These are phyloP conservation scores for Mortierella sp. DNA, from an alignment of 371 early-diverging fungal species.

Conservation along the genomic window DNA sequence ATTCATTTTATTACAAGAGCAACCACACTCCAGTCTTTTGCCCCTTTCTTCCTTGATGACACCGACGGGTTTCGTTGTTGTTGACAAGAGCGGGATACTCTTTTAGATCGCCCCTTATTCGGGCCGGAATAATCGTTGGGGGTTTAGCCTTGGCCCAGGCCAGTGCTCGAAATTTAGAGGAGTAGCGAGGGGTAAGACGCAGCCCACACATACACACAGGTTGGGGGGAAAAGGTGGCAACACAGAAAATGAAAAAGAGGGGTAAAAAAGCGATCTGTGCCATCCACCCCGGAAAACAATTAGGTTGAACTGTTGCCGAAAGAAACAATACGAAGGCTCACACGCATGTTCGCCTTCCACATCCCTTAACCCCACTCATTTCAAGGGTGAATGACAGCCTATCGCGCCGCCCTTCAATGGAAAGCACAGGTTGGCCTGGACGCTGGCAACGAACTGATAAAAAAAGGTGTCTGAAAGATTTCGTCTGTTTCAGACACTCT, in stretches of 20 bases:
- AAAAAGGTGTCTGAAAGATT: no score
- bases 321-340: no score
- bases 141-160: slow-evolving; percentile 1
- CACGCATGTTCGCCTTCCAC: no score
- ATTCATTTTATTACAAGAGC: no score
- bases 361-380: no score
- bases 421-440: no score
- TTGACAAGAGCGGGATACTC: not conserved
- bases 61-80: not conserved
- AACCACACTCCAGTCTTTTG: not conserved
- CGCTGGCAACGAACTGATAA: no score
- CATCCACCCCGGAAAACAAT: not conserved
- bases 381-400: no score
- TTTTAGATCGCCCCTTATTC: not conserved
- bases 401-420: no score
- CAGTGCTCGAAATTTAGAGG: not conserved
- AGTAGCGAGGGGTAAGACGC: no score
- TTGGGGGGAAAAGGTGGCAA: not conserved
- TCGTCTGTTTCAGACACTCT: no score
- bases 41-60: not conserved
- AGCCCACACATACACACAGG: no score
- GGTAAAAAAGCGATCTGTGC: not conserved
- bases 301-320: not conserved
- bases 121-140: not conserved
- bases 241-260: not conserved